Percentiles rank a stretch among this genome's conserved stretches.
phyloP scores from a whole-genome alignment of 148 eudicot genomes.

The Heliamphora exappendiculata region DNA sequence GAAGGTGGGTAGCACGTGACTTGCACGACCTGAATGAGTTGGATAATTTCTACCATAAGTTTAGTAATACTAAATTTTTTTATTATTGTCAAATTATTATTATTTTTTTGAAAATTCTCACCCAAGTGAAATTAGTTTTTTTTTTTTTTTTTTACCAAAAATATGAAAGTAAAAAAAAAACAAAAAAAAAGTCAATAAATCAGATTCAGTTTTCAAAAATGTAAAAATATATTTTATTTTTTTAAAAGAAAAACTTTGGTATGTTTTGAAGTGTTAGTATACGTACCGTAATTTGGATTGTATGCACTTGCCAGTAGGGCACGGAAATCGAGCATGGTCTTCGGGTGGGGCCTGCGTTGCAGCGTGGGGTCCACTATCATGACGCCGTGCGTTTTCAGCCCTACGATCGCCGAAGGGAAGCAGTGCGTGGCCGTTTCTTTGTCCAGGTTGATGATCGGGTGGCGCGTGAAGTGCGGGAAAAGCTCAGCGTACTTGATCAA shows the following conservation, averaged over 20 bases:
- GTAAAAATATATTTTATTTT: too few relatives aligned
- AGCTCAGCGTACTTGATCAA: constrained; percentile 40
- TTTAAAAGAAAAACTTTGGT: too few relatives aligned
- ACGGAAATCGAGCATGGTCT: constrained; percentile 39
- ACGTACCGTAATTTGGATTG: too few relatives aligned
- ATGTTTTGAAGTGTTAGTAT: background rate
- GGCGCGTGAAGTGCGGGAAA: constrained; percentile 29
- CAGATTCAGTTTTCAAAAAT: too few relatives aligned
- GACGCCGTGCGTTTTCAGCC: constrained; percentile 48
- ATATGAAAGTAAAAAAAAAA: too few relatives aligned
- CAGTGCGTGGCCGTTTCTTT: constrained; percentile 40
- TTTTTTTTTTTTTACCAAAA: too few relatives aligned
- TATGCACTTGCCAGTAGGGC: constrained; percentile 30
- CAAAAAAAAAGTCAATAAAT: too few relatives aligned
- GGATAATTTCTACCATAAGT: too few relatives aligned
- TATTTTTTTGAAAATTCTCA: too few relatives aligned
- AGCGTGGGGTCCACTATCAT: constrained; percentile 41
- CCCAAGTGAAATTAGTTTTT: too few relatives aligned
- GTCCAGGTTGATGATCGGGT: constrained; percentile 39
- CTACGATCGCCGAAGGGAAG: constrained; percentile 35
- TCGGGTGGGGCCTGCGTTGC: constrained; percentile 20
- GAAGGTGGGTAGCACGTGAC: background rate
- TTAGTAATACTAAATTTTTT: too few relatives aligned
- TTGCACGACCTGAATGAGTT: background rate
- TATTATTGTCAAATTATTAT: too few relatives aligned